phyloP scores from a whole-genome alignment of 2,329 filamentous ascomycete genomes.

The Fusarium sp. region DNA sequence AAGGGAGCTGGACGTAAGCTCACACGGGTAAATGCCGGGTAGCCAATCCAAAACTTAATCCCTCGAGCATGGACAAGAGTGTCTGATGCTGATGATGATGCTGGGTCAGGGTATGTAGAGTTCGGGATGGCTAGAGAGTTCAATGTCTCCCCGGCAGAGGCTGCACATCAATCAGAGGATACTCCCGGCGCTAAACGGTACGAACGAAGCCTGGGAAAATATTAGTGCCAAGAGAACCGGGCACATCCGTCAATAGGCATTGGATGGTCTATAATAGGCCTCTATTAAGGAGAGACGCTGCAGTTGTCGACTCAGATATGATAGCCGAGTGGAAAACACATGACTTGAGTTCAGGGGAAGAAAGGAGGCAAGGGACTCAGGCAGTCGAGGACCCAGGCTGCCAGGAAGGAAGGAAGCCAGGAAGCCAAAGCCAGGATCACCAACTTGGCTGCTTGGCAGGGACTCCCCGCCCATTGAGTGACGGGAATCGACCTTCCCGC shows the following conservation, averaged over 20 bases:
- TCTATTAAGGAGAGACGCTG: neutral
- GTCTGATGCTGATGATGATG: neutral
- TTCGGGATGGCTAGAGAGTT: slow-evolving; percentile 37
- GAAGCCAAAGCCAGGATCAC: slow-evolving; percentile 22
- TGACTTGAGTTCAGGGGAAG: slow-evolving; percentile 1
- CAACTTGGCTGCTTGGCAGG: slow-evolving; percentile 35
- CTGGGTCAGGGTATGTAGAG: slow-evolving; percentile 6
- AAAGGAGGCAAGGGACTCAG: neutral
- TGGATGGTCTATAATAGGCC: neutral
- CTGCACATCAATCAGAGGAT: slow-evolving; percentile 37
- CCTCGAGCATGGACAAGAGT: neutral
- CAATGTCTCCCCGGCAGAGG: slow-evolving; percentile 34
- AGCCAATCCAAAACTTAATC: neutral
- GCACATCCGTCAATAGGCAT: neutral
- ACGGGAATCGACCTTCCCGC: slow-evolving; percentile 45
- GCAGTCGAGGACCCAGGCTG: neutral
- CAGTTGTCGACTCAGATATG: slow-evolving; percentile 3
- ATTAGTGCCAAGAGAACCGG: slow-evolving; percentile 11
- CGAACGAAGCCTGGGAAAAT: slow-evolving; percentile 24
- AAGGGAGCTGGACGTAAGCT: neutral
- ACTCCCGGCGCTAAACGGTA: slow-evolving; percentile 43
- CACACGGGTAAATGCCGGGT: neutral
- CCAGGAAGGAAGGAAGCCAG: neutral
- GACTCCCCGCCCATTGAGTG: slow-evolving; percentile 19
- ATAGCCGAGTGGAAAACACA: slow-evolving; percentile 1